Evolutionary conservation across 73 alveolate species (phyloP).

Genomic region (Tetrahymena malaccensis): DNA sequence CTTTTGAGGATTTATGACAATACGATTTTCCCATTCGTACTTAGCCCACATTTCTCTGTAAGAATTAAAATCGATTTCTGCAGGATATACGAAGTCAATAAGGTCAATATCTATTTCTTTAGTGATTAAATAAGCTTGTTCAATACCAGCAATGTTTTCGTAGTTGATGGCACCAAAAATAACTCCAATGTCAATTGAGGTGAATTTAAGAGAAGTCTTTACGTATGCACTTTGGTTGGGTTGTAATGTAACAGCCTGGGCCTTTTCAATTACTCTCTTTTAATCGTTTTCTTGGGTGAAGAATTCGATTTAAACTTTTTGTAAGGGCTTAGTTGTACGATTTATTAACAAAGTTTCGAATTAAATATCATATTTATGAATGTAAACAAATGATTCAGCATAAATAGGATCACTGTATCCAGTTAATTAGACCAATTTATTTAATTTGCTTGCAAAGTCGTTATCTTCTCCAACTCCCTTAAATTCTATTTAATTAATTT

Average conservation of each 20-base stretch:
- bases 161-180: slow-evolving; percentile 86
- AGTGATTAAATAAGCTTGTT: slow-evolving; percentile 63
- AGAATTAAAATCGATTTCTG: slow-evolving; percentile 67
- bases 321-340: slow-evolving; percentile 74
- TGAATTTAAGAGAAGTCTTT: slow-evolving; percentile 70
- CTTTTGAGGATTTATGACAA: slow-evolving; percentile 61
- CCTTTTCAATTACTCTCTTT: slow-evolving; percentile 69
- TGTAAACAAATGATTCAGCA: slow-evolving; percentile 80
- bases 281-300: slow-evolving; percentile 79
- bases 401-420: slow-evolving; percentile 92
- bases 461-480: slow-evolving; percentile 38
- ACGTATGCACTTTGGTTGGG: slow-evolving; percentile 66
- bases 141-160: slow-evolving; percentile 77
- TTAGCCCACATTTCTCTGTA: slow-evolving; percentile 93
- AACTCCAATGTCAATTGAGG: slow-evolving; percentile 80
- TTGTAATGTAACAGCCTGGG: slow-evolving; percentile 62
- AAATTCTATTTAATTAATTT: slow-evolving; percentile 3
- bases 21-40: slow-evolving; percentile 95
- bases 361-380: slow-evolving; percentile 77
- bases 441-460: slow-evolving; percentile 16
- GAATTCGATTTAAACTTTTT: slow-evolving; percentile 73
- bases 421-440: slow-evolving; percentile 56
- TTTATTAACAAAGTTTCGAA: slow-evolving; percentile 72
- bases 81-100: slow-evolving; percentile 76
- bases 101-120: slow-evolving; percentile 81